Percentiles rank a stretch among this genome's conserved stretches.
phyloP scores from a whole-genome alignment of 768 basidiomycete species.

The Amyloporia xantha region DNA sequence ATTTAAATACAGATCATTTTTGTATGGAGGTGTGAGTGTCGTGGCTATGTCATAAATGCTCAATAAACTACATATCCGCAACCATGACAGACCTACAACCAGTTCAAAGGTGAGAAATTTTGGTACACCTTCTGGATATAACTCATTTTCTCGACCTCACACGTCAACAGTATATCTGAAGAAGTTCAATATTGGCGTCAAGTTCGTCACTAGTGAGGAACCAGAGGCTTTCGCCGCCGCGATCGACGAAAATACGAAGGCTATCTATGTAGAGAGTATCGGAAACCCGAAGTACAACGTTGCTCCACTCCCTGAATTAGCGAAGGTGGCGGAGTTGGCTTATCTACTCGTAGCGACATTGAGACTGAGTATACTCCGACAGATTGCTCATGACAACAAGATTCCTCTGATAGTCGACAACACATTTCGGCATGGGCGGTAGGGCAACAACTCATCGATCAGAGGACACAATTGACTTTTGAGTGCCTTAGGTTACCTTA shows the following conservation, averaged over 20 bases:
- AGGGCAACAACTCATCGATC: no score
- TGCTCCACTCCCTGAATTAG: constrained; percentile 57
- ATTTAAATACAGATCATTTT: constrained; percentile 37
- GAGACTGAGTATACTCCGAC: no score
- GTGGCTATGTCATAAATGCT: not conserved
- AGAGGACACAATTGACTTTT: no score
- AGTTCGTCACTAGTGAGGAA: constrained; percentile 53
- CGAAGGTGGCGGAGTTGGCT: constrained; percentile 46
- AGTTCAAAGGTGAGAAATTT: constrained; percentile 57
- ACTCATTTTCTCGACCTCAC: no score
- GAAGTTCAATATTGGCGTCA: constrained; percentile 59
- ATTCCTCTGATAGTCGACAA: constrained; percentile 82
- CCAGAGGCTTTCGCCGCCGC: constrained; percentile 57
- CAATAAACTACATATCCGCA: not conserved
- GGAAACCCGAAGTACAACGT: constrained; percentile 75
- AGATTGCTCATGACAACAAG: constrained; percentile 65
- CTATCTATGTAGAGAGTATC: constrained; percentile 69
- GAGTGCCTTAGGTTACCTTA: constrained; percentile 44
- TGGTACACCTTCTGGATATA: no score
- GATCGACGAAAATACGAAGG: constrained; percentile 79
- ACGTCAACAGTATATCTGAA: constrained; percentile 59
- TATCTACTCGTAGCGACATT: no score
- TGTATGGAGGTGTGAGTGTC: constrained; percentile 60
- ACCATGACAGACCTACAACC: constrained; percentile 50
- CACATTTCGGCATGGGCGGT: constrained; percentile 70